A percentile compares a stretch with the other conserved stretches of the same genome.
phyloP scores from a whole-genome alignment of 352 stramenopile genomes.

The Phytophthora vignae region DNA sequence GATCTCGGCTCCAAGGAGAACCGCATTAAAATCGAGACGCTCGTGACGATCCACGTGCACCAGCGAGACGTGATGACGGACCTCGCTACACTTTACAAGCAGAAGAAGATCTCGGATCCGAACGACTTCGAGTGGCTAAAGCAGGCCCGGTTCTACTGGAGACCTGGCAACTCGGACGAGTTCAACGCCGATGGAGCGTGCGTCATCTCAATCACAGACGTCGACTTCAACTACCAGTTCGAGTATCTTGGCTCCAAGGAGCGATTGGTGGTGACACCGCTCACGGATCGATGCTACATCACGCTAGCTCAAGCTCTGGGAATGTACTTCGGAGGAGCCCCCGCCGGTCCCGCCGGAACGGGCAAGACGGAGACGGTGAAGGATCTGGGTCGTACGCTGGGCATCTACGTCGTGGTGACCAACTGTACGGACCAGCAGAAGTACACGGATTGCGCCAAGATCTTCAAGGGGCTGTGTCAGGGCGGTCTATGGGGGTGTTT shows the following conservation, averaged over 20 bases:
- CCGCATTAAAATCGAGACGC: conserved; percentile 97
- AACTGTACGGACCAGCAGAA: conserved; percentile 98
- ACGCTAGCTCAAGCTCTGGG: conserved; percentile 97
- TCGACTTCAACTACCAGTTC: conserved; percentile 99
- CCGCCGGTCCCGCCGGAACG: conserved; percentile 95
- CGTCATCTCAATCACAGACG: conserved; percentile 98
- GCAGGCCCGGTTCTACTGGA: conserved; percentile 99
- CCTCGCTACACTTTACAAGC: conserved; percentile 92
- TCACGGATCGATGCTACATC: conserved; percentile 98
- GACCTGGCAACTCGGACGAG: conserved; percentile 93
- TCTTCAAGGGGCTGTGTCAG: conserved; percentile 98
- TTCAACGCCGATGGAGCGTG: conserved; percentile 95
- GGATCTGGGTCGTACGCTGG: conserved; percentile 95
- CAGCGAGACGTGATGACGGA: conserved; percentile 98
- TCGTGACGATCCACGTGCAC: conserved; percentile 99
- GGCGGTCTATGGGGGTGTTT: conserved; percentile 98
- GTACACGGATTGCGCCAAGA: conserved; percentile 98
- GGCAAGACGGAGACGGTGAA: conserved; percentile 99
- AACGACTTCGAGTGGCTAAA: conserved; percentile 99
- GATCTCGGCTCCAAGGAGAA: conserved; percentile 97
- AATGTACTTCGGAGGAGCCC: conserved; percentile 98
- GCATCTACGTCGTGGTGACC: conserved; percentile 97
- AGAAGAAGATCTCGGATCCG: conserved; percentile 96
- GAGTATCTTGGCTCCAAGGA: conserved; percentile 98
- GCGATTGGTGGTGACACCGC: conserved; percentile 96